Percentiles rank a stretch among this genome's conserved stretches.
These are phyloP conservation scores for Bruguiera gymnorhiza DNA, from an alignment of 345 rosid genomes.

Conservation along the genomic window DNA sequence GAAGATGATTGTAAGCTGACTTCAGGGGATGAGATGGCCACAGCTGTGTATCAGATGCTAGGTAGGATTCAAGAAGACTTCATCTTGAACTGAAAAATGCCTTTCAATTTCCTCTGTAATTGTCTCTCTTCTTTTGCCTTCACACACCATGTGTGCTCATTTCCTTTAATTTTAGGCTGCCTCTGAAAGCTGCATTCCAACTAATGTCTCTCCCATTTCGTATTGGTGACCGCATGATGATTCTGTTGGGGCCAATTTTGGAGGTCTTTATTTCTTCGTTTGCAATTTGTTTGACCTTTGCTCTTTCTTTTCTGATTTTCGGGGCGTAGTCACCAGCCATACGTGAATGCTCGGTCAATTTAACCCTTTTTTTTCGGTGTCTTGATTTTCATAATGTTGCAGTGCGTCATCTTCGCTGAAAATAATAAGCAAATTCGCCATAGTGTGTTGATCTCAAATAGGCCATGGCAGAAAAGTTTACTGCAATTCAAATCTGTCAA, in stretches of 20 bases:
- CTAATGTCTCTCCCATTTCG: conserved; percentile 19
- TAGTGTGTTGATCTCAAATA: background rate
- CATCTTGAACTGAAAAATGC: conserved; percentile 3
- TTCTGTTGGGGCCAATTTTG: conserved; percentile 10
- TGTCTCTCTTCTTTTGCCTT: background rate
- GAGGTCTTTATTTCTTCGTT: conserved; percentile 3
- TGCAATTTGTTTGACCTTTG: background rate
- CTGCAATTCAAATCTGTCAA: conserved; percentile 14
- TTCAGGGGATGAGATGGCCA: conserved; percentile 73
- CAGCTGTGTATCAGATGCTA: conserved; percentile 62
- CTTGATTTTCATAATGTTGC: conserved; percentile 1
- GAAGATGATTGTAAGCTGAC: conserved; percentile 79
- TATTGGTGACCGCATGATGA: conserved; percentile 13
- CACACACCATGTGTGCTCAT: conserved; percentile 15
- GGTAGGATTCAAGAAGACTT: conserved; percentile 56
- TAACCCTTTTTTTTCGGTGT: conserved; percentile 16
- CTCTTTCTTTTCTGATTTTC: background rate
- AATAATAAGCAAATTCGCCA: too few relatives aligned
- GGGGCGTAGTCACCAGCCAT: conserved; percentile 7
- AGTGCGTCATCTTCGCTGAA: background rate
- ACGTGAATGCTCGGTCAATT: conserved; percentile 22
- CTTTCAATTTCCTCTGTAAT: background rate
- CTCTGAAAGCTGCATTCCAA: conserved; percentile 19
- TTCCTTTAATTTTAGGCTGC: conserved; percentile 20
- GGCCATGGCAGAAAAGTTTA: conserved; percentile 5